Evolutionary conservation across 176 grass and related monocot species (phyloP).

Genomic region (Phoenix dactylifera): DNA sequence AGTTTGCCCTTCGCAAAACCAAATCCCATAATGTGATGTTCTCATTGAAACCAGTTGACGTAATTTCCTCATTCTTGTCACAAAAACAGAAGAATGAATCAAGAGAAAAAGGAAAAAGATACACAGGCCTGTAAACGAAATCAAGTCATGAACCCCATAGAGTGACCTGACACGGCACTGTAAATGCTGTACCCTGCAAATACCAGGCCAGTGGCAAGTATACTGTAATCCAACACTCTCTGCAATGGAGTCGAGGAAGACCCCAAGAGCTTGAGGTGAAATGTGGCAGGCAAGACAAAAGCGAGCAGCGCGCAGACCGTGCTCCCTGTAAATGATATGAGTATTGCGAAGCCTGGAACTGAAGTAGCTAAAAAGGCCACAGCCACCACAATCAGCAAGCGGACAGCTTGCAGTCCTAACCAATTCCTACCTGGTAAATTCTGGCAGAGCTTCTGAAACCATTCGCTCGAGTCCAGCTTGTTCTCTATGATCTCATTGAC

Average conservation of each 20-base stretch:
- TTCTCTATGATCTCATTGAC: slow-evolving; percentile 71
- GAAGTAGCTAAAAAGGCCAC: slow-evolving; percentile 51
- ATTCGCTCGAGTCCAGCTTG: slow-evolving; percentile 41
- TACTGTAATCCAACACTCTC: slow-evolving; percentile 34
- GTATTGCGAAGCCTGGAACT: slow-evolving; percentile 59
- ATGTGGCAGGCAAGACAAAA: slow-evolving; percentile 63
- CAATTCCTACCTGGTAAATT: slow-evolving; percentile 19
- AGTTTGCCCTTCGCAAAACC: too few relatives aligned
- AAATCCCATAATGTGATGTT: too few relatives aligned
- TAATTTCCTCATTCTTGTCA: too few relatives aligned
- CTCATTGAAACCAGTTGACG: too few relatives aligned
- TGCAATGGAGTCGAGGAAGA: slow-evolving; percentile 37
- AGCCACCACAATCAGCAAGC: slow-evolving; percentile 26
- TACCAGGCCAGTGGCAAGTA: slow-evolving; percentile 46
- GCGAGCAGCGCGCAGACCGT: slow-evolving; percentile 70
- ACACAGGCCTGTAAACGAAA: too few relatives aligned
- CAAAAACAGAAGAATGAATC: too few relatives aligned
- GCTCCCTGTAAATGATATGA: slow-evolving; percentile 76
- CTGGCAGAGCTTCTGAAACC: slow-evolving; percentile 40
- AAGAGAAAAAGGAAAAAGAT: too few relatives aligned
- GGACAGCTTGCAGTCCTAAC: slow-evolving; percentile 39
- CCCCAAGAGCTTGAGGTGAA: slow-evolving; percentile 60
- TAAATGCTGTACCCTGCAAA: slow-evolving; percentile 50
- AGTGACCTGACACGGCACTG: slow-evolving; percentile 14
- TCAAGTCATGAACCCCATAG: slow-evolving; percentile 1